Evolutionary conservation across 352 stramenopile species (phyloP), one percentile per base, ranked within the genome.

Genomic region (Pelagophyceae sp.): DNA sequence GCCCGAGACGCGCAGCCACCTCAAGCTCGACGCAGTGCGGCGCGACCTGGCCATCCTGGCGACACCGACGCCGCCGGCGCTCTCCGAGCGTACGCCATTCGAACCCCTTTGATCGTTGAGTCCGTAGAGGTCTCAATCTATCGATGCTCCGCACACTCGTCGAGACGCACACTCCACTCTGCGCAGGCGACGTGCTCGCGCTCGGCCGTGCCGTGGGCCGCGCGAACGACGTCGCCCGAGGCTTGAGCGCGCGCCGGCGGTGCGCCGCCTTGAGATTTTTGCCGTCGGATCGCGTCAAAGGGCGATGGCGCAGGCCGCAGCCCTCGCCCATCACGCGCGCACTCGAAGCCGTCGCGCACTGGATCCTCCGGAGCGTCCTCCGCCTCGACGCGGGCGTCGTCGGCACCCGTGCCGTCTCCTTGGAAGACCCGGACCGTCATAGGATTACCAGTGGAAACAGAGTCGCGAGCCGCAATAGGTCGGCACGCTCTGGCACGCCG

Each of bases 401-500:
- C 58, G 23, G 58, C 23, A 11, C 58, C 23, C 17, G 1, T 1
- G 5, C 2, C 6, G 63, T 1, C 29, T n/a, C 63, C 2, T 38
- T 72, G 2, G n/a, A n/a, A n/a, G n/a, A n/a, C n/a, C n/a, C n/a
- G n/a, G n/a, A n/a, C n/a, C n/a, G n/a, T n/a, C n/a, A n/a, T n/a
- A n/a, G n/a, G n/a, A n/a, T n/a, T n/a, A n/a, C n/a, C n/a, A n/a
- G n/a, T n/a, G n/a, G n/a, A n/a, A n/a, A n/a, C n/a, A n/a, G n/a
- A n/a, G 6, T 72, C 19, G 31, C 6, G 6, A 25, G 6, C 3
- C 19, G 29, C 63, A n/a, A n/a, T n/a, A n/a, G n/a, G 6, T 11
- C 35, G 63, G 6, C 35, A 38, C 63, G 31, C 63, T 72, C 31
- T 72, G 63, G 63, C 63, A 72, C 63, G 29, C 63, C 63, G 63